These are phyloP conservation scores for Yarrowia sp. DNA, from an alignment of 805 yeast genomes.

Conservation along the genomic window DNA sequence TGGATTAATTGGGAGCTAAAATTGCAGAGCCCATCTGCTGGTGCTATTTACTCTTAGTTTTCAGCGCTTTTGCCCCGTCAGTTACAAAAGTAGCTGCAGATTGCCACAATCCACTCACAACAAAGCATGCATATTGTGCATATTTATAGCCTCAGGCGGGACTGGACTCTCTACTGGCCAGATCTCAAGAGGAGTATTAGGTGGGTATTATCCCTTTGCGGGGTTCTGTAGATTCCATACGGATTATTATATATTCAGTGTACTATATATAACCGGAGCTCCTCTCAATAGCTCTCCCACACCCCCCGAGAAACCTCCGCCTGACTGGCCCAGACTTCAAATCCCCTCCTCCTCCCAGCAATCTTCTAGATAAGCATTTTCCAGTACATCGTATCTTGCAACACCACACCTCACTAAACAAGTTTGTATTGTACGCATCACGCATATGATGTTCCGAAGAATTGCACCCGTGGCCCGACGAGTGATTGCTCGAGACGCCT, in stretches of 20 bases:
- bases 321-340: background rate
- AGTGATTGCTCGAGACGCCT: conserved; percentile 3
- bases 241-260: background rate
- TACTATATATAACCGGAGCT: background rate
- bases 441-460: conserved; percentile 15
- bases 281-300: too few relatives aligned
- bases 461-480: conserved; percentile 20
- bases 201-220: background rate
- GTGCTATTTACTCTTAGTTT: background rate
- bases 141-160: conserved; percentile 7
- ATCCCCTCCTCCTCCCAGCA: conserved; percentile 7
- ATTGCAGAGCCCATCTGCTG: background rate
- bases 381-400: conserved; percentile 4
- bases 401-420: background rate
- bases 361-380: conserved; percentile 15
- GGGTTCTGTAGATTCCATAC: background rate
- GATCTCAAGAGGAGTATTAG: background rate
- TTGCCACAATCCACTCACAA: conserved; percentile 12
- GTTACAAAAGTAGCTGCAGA: background rate
- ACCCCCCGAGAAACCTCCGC: background rate
- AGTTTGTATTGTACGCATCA: background rate
- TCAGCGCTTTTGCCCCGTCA: background rate
- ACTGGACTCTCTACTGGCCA: background rate
- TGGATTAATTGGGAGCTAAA: background rate
- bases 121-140: background rate